Evolutionary conservation across 768 basidiomycete genomes (phyloP).

Genomic region (Mycena belliarum): DNA sequence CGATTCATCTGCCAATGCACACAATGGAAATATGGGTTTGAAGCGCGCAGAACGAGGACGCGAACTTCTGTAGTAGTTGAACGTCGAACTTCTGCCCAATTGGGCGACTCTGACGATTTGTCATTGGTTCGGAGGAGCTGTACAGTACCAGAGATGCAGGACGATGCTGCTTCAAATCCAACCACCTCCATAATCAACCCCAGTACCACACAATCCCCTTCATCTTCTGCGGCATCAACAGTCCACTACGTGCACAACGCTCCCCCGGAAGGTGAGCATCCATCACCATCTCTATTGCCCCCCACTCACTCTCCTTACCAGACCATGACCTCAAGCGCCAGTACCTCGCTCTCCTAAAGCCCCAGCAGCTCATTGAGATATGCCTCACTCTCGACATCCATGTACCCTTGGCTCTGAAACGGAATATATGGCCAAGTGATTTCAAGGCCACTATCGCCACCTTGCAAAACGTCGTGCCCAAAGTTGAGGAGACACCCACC

Average conservation of each 20-base stretch:
- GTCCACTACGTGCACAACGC: constrained; percentile 17
- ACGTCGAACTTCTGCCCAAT: too few species aligned
- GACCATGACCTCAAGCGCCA: constrained; percentile 69
- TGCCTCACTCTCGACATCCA: constrained; percentile 72
- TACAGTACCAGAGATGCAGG: too few species aligned
- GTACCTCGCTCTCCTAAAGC: constrained; percentile 68
- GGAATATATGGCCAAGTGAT: constrained; percentile 73
- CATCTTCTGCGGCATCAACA: constrained; percentile 2
- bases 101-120: too few species aligned
- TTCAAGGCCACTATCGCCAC: constrained; percentile 63
- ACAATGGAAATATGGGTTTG: too few species aligned
- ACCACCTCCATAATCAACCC: too few species aligned
- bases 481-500: constrained; percentile 17
- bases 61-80: too few species aligned
- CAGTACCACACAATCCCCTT: too few species aligned
- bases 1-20: too few species aligned
- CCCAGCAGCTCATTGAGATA: constrained; percentile 76
- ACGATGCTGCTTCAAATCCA: not conserved
- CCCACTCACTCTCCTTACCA: constrained; percentile 12
- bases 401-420: constrained; percentile 63
- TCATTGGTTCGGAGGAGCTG: too few species aligned
- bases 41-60: too few species aligned
- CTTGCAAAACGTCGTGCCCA: constrained; percentile 40
- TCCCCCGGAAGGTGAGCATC: constrained; percentile 13
- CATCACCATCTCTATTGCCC: not conserved